These are phyloP conservation scores for Pichia exigua DNA, from an alignment of 805 yeast species.

Conservation along the genomic window DNA sequence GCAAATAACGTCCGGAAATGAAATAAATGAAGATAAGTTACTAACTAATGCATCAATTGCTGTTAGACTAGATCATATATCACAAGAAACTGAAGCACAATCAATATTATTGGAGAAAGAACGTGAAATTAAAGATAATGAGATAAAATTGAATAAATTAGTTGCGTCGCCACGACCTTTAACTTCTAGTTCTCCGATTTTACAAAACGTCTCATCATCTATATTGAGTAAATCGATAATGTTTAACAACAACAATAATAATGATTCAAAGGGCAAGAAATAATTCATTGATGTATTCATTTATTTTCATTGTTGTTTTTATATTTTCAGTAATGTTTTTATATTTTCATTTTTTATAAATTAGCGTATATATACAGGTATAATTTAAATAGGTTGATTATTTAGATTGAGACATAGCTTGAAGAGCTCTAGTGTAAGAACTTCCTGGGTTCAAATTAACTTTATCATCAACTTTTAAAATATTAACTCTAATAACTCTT, in stretches of 20 bases:
- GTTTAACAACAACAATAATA: background rate
- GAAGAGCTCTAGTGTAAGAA: conserved; percentile 42
- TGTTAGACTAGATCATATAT: conserved; percentile 1
- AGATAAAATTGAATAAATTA: background rate
- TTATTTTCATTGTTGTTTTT: background rate
- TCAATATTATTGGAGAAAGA: conserved; percentile 10
- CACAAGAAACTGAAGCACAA: conserved; percentile 6
- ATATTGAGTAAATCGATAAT: background rate
- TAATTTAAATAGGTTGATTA: background rate
- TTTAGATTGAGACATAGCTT: conserved; percentile 14
- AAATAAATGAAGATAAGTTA: background rate
- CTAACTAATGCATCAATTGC: conserved; percentile 1
- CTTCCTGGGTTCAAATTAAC: conserved; percentile 48
- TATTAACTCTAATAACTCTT: conserved; percentile 73
- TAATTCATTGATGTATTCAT: background rate
- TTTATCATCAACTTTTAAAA: conserved; percentile 54
- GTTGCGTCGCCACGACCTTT: background rate
- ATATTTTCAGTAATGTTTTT: too few species aligned
- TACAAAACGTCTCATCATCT: background rate
- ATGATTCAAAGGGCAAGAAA: background rate
- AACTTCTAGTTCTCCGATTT: background rate
- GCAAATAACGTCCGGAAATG: background rate
- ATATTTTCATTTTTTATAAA: background rate
- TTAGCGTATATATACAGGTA: background rate
- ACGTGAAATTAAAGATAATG: conserved; percentile 7